phyloP scores from a whole-genome alignment of 106 monocot species.

The Allium sativum region DNA sequence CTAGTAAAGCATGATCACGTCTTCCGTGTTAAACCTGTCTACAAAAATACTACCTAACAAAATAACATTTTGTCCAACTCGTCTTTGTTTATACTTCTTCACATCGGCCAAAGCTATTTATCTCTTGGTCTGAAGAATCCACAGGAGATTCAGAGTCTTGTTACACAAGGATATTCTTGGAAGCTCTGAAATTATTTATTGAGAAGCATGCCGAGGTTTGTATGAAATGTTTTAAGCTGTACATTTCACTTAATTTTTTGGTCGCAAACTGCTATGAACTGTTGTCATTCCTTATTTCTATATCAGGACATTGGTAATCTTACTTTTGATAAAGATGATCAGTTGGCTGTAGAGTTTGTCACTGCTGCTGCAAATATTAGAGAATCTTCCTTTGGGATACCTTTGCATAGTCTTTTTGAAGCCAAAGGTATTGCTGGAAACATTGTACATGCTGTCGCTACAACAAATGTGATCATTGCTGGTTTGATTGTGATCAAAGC shows the following conservation, averaged over 20 bases:
- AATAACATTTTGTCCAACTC: no score
- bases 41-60: no score
- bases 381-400: constrained; percentile 89
- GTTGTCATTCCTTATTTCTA: neutral
- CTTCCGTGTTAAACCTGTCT: no score
- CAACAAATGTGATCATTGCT: constrained; percentile 96
- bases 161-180: constrained; percentile 67
- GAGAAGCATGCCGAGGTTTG: constrained; percentile 65
- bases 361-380: constrained; percentile 98
- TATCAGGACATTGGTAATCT: constrained; percentile 80
- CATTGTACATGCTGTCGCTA: constrained; percentile 99
- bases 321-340: constrained; percentile 95
- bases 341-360: constrained; percentile 92
- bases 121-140: constrained; percentile 76
- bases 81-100: no score
- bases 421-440: constrained; percentile 99
- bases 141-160: constrained; percentile 85
- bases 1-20: no score
- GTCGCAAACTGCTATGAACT: neutral
- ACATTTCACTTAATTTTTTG: neutral
- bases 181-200: constrained; percentile 73
- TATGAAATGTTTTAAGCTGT: neutral
- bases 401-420: constrained; percentile 90
- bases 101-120: no score
- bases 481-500: constrained; percentile 96